Conservation (phyloP, 345 rosid species). For the Leavenworthia alabamica region DNA sequence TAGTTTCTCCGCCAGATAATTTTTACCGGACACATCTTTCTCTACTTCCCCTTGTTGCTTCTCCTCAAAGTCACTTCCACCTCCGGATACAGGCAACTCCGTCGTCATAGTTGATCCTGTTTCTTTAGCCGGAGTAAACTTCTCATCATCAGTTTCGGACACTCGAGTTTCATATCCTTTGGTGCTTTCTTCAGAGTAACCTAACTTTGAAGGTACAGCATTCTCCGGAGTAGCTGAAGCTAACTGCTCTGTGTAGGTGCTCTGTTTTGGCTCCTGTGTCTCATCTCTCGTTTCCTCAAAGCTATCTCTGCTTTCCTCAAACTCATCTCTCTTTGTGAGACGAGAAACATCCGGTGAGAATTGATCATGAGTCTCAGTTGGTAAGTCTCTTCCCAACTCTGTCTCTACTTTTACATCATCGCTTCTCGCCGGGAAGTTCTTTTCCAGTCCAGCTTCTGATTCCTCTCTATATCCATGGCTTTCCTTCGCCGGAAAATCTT, state of each 20-base stretch:
- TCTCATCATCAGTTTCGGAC: conserved; percentile 32
- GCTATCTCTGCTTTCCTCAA: background rate
- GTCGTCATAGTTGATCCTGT: conserved; percentile 28
- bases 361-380: conserved; percentile 33
- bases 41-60: conserved; percentile 23
- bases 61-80: conserved; percentile 6
- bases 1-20: conserved; percentile 48
- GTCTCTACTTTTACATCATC: conserved; percentile 10
- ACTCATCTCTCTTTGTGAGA: background rate
- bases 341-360: conserved; percentile 38
- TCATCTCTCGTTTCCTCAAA: conserved; percentile 2
- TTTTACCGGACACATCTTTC: conserved; percentile 35
- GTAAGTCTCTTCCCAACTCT: conserved; percentile 12
- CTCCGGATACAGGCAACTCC: conserved; percentile 26
- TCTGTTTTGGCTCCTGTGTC: conserved; percentile 24
- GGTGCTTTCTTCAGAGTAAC: conserved; percentile 27
- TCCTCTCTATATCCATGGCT: background rate
- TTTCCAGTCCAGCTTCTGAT: background rate
- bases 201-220: conserved; percentile 43
- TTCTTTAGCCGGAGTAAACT: conserved; percentile 33
- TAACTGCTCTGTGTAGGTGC: conserved; percentile 34
- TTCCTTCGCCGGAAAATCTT: background rate
- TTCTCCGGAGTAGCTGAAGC: conserved; percentile 26
- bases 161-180: background rate
- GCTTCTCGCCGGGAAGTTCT: background rate